Base-by-base conservation (phyloP, 2,329 filamentous ascomycete genomes). In the Corniculantispora saksenae region DNA sequence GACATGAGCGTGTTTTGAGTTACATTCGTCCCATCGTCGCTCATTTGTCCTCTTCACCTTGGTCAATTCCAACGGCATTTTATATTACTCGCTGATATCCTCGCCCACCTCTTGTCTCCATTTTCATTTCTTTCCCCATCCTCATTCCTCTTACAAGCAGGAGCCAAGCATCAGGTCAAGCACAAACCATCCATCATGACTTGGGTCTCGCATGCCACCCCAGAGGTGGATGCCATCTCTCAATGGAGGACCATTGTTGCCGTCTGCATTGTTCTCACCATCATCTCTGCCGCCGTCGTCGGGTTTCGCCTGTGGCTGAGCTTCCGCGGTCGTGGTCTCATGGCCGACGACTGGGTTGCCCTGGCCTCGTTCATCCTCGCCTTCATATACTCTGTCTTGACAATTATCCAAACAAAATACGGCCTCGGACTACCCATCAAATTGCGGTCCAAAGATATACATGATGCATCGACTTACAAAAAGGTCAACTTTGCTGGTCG, bases 401-500 rank as follows among this genome's bases (percentile, higher is more conserved):
- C 81, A 66, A 84, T 85, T 32, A 73, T 78, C 25, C 83, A 86
- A 74, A 84, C 82, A 3, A 79, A 79, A 72, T 86, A 82, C 66
- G 83, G 84, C n/a, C 75, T 86, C 2, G 84, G 84, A 0, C 71
- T 86, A 2, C 82, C 83, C 0, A 61, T 85, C 8, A 67, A 61
- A 7, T 66, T 76, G 4, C 79, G 84, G 1, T 83, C 84, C 0
- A 69, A 74, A 17, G 72, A 68, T 21, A 3, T 19, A 0, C 15
- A 19, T 32, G 79, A 81, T 50, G 69, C 83, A 0, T 64, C 79
- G 6, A 74, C 74, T 0, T 86, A 84, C 70, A 82, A 81, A 0
- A 71, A 81, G 64, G 74, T 83, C 70, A 86, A 86, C 70, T 86
- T 79, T 67, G 81, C 81, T 5, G 84, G 83, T 2, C 79, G 84